Percentiles rank a stretch among this genome's conserved stretches.
Evolutionary conservation across 2,329 filamentous ascomycete species (phyloP).

Genomic region (Calonectria hawksworthii): DNA sequence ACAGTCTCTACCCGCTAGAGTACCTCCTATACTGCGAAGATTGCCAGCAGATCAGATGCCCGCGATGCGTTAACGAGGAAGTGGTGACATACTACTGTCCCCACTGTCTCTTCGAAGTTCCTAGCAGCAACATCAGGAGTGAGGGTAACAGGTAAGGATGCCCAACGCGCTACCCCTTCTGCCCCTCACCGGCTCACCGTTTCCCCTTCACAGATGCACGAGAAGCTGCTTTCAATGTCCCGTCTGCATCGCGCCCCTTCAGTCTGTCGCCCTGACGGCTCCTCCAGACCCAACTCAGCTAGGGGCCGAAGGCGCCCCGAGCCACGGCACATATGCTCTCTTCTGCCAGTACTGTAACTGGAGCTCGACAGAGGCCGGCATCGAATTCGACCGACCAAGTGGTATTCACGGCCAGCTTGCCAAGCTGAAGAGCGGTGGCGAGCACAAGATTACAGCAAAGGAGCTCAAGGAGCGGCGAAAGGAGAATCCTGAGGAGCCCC

Average conservation of each 20-base stretch:
- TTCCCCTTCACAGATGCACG: constrained; percentile 75
- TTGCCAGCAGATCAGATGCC: constrained; percentile 95
- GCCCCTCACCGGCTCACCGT: constrained; percentile 36
- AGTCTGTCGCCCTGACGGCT: constrained; percentile 78
- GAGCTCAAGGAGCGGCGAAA: constrained; percentile 67
- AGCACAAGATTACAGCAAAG: constrained; percentile 63
- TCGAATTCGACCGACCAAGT: constrained; percentile 90
- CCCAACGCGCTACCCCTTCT: neutral
- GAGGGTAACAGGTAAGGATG: constrained; percentile 86
- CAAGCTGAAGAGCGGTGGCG: constrained; percentile 75
- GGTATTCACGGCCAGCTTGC: constrained; percentile 86
- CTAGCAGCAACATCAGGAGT: constrained; percentile 90
- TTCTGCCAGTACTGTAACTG: constrained; percentile 94
- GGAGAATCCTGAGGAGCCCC: constrained; percentile 56
- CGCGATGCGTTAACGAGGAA: constrained; percentile 92
- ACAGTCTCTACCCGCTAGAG: constrained; percentile 92
- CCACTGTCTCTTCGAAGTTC: constrained; percentile 95
- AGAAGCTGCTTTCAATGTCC: constrained; percentile 97
- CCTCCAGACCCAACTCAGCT: constrained; percentile 61
- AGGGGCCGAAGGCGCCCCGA: constrained; percentile 54
- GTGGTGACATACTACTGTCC: constrained; percentile 97
- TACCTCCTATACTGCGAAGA: constrained; percentile 97
- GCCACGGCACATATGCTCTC: constrained; percentile 77
- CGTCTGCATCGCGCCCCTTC: constrained; percentile 84
- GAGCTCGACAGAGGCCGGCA: constrained; percentile 89